phyloP scores from a whole-genome alignment of 352 stramenopile species.

The Globisporangium nagaii region DNA sequence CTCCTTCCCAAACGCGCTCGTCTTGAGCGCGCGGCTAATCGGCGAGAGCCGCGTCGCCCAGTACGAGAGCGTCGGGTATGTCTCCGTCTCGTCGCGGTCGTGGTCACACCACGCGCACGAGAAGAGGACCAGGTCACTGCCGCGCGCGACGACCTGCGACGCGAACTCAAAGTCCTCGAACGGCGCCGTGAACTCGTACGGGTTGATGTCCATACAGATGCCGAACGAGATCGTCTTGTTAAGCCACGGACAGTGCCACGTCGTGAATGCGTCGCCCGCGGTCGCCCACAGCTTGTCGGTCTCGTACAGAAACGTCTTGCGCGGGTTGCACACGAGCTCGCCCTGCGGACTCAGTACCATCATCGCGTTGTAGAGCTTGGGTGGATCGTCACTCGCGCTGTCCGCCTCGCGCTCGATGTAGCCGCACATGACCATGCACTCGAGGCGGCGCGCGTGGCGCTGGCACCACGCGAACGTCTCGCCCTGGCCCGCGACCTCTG shows the following conservation, averaged over 20 bases:
- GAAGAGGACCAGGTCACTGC: slow-evolving; percentile 76
- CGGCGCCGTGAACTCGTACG: slow-evolving; percentile 65
- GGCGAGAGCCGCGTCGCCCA: slow-evolving; percentile 64
- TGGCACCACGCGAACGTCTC: slow-evolving; percentile 67
- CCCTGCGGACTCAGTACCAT: slow-evolving; percentile 69
- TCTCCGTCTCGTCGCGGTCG: slow-evolving; percentile 39
- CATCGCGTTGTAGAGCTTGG: slow-evolving; percentile 73
- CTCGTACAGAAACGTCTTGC: slow-evolving; percentile 83
- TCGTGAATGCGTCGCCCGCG: slow-evolving; percentile 46
- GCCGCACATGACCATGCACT: slow-evolving; percentile 64
- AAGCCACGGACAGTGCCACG: slow-evolving; percentile 75
- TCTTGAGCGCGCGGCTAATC: slow-evolving; percentile 37
- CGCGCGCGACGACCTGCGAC: slow-evolving; percentile 31
- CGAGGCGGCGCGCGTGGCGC: slow-evolving; percentile 46
- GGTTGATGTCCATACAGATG: slow-evolving; percentile 91
- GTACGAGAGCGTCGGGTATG: slow-evolving; percentile 57
- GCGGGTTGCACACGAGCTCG: slow-evolving; percentile 60
- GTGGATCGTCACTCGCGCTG: slow-evolving; percentile 1
- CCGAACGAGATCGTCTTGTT: slow-evolving; percentile 75
- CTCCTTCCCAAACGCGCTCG: slow-evolving; percentile 27
- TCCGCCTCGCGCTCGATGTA: slow-evolving; percentile 46
- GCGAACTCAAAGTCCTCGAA: slow-evolving; percentile 75
- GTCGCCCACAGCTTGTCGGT: slow-evolving; percentile 81
- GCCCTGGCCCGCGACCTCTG: slow-evolving; percentile 46
- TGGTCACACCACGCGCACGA: slow-evolving; percentile 81